A percentile compares a stretch with the other conserved stretches of the same genome.
Evolutionary conservation across 768 basidiomycete genomes (phyloP).

Genomic region (Lentinula boryana): DNA sequence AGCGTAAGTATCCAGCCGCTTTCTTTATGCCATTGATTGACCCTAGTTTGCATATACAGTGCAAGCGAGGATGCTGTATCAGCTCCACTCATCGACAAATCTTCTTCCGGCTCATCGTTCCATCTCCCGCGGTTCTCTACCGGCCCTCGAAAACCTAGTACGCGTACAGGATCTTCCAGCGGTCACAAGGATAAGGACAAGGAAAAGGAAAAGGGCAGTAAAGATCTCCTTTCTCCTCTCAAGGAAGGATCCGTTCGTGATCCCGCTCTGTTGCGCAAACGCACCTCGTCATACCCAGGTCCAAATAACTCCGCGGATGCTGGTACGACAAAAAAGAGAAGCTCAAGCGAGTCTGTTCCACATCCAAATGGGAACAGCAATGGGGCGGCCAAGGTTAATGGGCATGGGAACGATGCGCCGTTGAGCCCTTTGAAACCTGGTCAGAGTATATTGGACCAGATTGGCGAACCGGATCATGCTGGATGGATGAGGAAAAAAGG

Average conservation of each 20-base stretch:
- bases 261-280: constrained; percentile 46
- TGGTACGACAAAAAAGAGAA: neutral
- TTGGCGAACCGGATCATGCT: constrained; percentile 82
- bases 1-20: constrained; percentile 36
- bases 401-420: constrained; percentile 2
- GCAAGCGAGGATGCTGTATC: constrained; percentile 16
- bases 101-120: constrained; percentile 29
- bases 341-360: neutral
- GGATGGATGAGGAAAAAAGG: constrained; percentile 98
- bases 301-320: constrained; percentile 21
- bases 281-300: constrained; percentile 31
- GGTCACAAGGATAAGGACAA: constrained; percentile 23
- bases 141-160: constrained; percentile 31
- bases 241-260: constrained; percentile 21
- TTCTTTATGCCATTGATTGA: neutral
- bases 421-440: constrained; percentile 36
- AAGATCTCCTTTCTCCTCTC: constrained; percentile 3
- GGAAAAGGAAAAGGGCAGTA: constrained; percentile 20
- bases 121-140: constrained; percentile 42
- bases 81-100: constrained; percentile 25
- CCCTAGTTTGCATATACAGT: constrained; percentile 18
- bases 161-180: constrained; percentile 36
- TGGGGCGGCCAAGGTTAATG: neutral
- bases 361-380: neutral
- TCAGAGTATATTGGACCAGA: constrained; percentile 67